Base-by-base conservation (phyloP, 2,329 filamentous ascomycete genomes). In the Lithohypha guttulata region DNA sequence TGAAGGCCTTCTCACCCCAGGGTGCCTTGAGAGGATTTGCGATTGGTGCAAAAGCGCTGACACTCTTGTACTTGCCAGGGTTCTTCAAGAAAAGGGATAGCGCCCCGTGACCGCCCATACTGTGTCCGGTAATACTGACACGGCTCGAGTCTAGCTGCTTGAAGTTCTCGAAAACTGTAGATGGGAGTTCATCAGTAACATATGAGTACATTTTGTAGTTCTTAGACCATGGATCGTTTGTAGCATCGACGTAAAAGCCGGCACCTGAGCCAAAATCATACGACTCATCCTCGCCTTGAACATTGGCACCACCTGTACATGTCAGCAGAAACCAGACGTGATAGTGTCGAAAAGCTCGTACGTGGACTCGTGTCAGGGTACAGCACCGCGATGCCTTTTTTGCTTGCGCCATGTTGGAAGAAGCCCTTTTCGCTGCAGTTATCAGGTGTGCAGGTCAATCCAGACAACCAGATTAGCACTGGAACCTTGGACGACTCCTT, bases 141-240 rank as follows among this genome's bases (percentile, higher is more conserved):
- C 80, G 71, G 19, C 55, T 62, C 0, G 61, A 55, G 59, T 96
- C 89, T 20, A 98, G 68, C 55, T 76, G 70, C 20, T 73, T 68
- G 63, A 86, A 93, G 18, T 74, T 70, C 20, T 62, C 61, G 61
- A 87, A 93, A 17, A 96, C 71, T 1, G 78, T 68, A 11, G 70
- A 65, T 1, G 87, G 89, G n/a, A 98, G 77, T 64, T 98, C 91
- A 39, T 73, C 62, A n/a, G 81, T 79, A 50, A 98, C 73, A 68
- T 98, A 98, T 46, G 73, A 77, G 69, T 96, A 86, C 91, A 98
- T 98, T 52, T 79, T 80, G 71, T 98, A 98, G 58, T 84, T 76
- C 39, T 69, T 66, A 43, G 67, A 67, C 69, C 79, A 98, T 7
- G 86, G 85, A 20, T 74, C 71, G 49, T 68, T 70, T 3, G 78